Conservation (phyloP, 2,329 filamentous ascomycete species). For the Drechmeria coniospora region DNA sequence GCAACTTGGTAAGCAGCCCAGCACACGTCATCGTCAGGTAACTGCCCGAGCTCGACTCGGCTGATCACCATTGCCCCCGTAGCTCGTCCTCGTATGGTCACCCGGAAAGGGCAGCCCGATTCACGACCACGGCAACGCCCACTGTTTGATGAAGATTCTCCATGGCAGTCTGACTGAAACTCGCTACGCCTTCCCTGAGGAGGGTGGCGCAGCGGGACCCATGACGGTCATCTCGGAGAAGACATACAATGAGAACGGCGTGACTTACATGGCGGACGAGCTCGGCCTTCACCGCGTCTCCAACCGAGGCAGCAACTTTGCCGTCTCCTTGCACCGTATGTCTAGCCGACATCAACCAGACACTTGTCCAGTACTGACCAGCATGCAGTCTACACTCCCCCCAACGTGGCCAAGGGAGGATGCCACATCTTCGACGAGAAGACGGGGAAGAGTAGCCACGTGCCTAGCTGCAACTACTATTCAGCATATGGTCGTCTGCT, state of each 20-base stretch:
- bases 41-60: background rate
- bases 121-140: constrained; percentile 78
- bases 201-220: constrained; percentile 30
- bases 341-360: constrained; percentile 10
- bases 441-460: constrained; percentile 59
- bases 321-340: constrained; percentile 67
- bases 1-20: constrained; percentile 45
- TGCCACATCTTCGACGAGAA: constrained; percentile 68
- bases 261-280: constrained; percentile 85
- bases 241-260: constrained; percentile 52
- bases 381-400: constrained; percentile 60
- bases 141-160: constrained; percentile 86
- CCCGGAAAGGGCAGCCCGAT: constrained; percentile 72
- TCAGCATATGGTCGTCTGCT: constrained; percentile 43
- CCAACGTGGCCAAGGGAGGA: constrained; percentile 70
- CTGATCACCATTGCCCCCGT: constrained; percentile 4
- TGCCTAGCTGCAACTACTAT: constrained; percentile 57
- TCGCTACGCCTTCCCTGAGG: constrained; percentile 57
- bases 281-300: constrained; percentile 72
- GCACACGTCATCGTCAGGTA: background rate
- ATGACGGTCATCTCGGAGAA: constrained; percentile 52
- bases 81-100: constrained; percentile 82
- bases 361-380: constrained; percentile 17
- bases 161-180: constrained; percentile 68
- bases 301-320: constrained; percentile 61